phyloP scores from a whole-genome alignment of 495 filamentous ascomycete genomes.

The Sordaria brevicollis region DNA sequence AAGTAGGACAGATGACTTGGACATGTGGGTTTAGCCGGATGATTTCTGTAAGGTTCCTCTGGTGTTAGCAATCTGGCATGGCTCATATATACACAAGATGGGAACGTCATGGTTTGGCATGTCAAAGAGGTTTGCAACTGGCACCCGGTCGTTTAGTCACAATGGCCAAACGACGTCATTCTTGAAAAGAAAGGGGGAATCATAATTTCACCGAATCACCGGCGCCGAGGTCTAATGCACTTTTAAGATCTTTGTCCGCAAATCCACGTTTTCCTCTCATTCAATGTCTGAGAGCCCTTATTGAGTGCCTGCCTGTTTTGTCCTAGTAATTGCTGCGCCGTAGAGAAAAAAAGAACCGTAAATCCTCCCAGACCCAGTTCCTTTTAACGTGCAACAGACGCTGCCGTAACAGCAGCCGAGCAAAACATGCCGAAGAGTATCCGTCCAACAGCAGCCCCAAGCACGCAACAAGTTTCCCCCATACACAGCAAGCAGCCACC shows the following conservation, averaged over 20 bases:
- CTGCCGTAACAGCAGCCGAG: slow-evolving; percentile 21
- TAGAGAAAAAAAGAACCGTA: neutral
- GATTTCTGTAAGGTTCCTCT: neutral
- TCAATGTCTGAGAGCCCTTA: neutral
- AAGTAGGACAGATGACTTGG: neutral
- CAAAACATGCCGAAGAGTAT: slow-evolving; percentile 37
- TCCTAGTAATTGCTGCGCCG: neutral
- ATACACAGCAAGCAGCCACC: slow-evolving; percentile 24
- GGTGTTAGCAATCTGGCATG: neutral
- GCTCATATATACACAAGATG: neutral
- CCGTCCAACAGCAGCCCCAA: slow-evolving; percentile 23
- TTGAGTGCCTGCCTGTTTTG: neutral
- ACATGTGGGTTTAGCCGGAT: neutral
- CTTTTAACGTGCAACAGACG: neutral
- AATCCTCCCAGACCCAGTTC: neutral
- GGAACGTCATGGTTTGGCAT: neutral
- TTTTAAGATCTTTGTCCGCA: neutral
- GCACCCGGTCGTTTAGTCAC: neutral
- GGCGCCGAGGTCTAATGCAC: neutral
- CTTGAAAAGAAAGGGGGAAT: neutral
- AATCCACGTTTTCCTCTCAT: neutral
- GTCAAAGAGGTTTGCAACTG: neutral
- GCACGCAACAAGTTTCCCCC: slow-evolving; percentile 18
- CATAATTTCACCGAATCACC: neutral
- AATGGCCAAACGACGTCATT: neutral